phyloP scores from a whole-genome alignment of 768 basidiomycete genomes.

The Amanita inopinata region DNA sequence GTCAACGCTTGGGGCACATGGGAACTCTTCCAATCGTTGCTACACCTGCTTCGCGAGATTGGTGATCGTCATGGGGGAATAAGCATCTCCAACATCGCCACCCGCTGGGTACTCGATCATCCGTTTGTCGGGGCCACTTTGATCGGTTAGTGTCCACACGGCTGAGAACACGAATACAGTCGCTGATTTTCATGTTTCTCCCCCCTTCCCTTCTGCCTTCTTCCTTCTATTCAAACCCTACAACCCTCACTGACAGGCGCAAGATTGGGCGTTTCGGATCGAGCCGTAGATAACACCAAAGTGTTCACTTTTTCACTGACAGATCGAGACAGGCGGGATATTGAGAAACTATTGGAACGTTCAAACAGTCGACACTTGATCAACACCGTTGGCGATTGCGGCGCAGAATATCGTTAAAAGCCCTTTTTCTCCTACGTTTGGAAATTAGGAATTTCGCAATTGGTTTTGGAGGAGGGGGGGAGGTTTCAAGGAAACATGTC shows the following conservation, averaged over 20 bases:
- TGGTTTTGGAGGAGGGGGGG: neutral
- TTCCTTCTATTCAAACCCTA: neutral
- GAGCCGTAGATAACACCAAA: slow-evolving; percentile 56
- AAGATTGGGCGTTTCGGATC: slow-evolving; percentile 67
- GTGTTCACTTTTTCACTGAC: slow-evolving; percentile 52
- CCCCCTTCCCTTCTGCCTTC: neutral
- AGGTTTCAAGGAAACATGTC: no score
- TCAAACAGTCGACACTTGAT: slow-evolving; percentile 60
- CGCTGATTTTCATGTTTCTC: neutral
- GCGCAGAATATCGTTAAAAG: slow-evolving; percentile 64
- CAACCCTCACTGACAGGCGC: slow-evolving; percentile 37
- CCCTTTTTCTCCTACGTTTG: neutral
- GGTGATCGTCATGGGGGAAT: slow-evolving; percentile 56
- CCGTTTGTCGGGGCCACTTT: slow-evolving; percentile 69
- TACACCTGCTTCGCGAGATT: slow-evolving; percentile 48
- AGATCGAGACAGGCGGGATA: slow-evolving; percentile 45
- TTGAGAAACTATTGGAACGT: slow-evolving; percentile 50
- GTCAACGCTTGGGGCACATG: slow-evolving; percentile 71
- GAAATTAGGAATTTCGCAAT: no score
- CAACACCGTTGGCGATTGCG: slow-evolving; percentile 70
- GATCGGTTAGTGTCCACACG: slow-evolving; percentile 41
- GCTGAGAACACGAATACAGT: no score
- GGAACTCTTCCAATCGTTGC: slow-evolving; percentile 62
- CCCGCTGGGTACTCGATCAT: slow-evolving; percentile 78
- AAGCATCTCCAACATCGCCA: slow-evolving; percentile 72